Percentiles rank a stretch among this genome's conserved stretches.
phyloP scores from a whole-genome alignment of 2,329 filamentous ascomycete genomes.

The Setomelanomma holmii region DNA sequence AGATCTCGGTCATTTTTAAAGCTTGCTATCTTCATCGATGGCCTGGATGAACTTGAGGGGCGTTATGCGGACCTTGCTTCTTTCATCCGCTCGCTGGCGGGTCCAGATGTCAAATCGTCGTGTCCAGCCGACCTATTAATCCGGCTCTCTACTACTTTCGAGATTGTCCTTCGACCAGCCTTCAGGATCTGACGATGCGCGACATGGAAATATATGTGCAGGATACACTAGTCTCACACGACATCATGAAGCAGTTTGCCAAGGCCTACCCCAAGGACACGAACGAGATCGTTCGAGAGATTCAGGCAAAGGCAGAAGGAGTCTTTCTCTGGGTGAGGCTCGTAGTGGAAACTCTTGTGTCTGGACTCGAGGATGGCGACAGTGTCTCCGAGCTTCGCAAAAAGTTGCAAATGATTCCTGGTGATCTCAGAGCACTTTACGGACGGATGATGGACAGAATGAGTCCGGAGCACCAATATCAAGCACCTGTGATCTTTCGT shows the following conservation, averaged over 20 bases:
- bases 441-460: constrained; percentile 11
- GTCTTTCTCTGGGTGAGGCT: constrained; percentile 15
- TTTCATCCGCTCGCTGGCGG: constrained; percentile 5
- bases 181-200: constrained; percentile 1
- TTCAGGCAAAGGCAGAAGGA: constrained; percentile 4
- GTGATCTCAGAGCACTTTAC: constrained; percentile 16
- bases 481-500: background rate
- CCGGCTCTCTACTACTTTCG: background rate
- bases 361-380: constrained; percentile 5
- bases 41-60: constrained; percentile 27
- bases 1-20: background rate
- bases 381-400: constrained; percentile 4
- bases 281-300: background rate
- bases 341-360: constrained; percentile 3
- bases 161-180: background rate
- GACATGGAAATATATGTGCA: constrained; percentile 1
- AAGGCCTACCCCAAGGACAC: background rate
- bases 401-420: constrained; percentile 10
- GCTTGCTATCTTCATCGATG: constrained; percentile 26
- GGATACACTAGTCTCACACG: background rate
- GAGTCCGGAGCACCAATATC: background rate
- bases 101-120: constrained; percentile 15
- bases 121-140: constrained; percentile 22
- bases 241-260: background rate
- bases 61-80: constrained; percentile 12